Percentiles rank a stretch among this genome's conserved stretches.
phyloP scores from a whole-genome alignment of 306 rosid species.

The Alnus glutinosa region DNA sequence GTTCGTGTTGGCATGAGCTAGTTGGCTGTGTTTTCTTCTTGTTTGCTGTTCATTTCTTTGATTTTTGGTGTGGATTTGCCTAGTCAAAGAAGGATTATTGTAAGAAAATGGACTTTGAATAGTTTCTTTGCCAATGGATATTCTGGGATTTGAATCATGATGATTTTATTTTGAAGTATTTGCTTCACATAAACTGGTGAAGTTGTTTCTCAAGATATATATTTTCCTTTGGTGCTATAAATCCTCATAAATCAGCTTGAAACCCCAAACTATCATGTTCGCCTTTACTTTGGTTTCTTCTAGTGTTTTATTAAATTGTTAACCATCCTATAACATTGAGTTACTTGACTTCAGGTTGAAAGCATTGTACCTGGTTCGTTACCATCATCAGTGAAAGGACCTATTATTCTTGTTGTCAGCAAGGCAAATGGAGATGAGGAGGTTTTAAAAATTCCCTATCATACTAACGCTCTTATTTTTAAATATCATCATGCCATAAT shows the following conservation, averaged over 20 bases:
- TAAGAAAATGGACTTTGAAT: neutral
- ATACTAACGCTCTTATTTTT: conserved; percentile 1
- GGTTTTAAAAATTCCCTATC: conserved; percentile 45
- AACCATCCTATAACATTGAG: conserved; percentile 17
- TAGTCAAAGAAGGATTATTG: neutral
- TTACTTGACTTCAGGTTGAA: conserved; percentile 67
- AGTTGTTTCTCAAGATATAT: neutral
- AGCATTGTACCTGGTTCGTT: conserved; percentile 82
- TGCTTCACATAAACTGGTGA: neutral
- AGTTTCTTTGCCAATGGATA: neutral
- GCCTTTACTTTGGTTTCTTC: neutral
- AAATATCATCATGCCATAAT: neutral
- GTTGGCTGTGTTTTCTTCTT: neutral
- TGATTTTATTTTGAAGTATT: neutral
- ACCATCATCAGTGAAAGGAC: conserved; percentile 68
- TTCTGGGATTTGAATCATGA: neutral
- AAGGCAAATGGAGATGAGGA: conserved; percentile 98
- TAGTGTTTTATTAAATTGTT: neutral
- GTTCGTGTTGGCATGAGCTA: neutral
- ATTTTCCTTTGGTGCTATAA: neutral
- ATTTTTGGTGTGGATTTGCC: neutral
- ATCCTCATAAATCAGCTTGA: neutral
- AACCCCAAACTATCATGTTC: neutral
- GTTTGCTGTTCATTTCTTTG: neutral
- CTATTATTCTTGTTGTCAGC: conserved; percentile 74